Percentiles rank a stretch among this genome's conserved stretches.
Conservation (phyloP, 2,329 filamentous ascomycete species). For the Sarocladium oryzae region DNA sequence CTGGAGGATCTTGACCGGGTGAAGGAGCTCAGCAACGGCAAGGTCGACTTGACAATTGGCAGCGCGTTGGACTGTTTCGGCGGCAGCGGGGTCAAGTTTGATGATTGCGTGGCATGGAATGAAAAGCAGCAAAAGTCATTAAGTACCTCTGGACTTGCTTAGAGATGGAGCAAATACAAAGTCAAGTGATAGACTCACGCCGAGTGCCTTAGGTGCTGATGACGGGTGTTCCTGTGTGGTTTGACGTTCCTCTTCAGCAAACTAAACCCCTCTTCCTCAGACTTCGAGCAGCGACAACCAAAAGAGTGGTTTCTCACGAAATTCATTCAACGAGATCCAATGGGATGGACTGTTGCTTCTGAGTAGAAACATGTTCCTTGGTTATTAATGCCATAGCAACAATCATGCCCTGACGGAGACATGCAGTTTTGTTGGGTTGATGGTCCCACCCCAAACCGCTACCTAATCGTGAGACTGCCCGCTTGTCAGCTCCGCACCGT, state of each 20-base stretch:
- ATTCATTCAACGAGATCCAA: too few species aligned
- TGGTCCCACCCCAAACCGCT: conserved; percentile 7
- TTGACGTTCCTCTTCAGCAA: too few species aligned
- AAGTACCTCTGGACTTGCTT: not conserved
- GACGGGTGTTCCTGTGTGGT: too few species aligned
- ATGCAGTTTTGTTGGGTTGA: conserved; percentile 5
- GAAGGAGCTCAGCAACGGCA: conserved; percentile 68
- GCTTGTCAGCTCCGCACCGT: not conserved
- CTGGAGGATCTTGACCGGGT: conserved; percentile 79
- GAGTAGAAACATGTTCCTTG: too few species aligned
- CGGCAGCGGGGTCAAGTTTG: conserved; percentile 76
- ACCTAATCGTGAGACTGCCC: not conserved
- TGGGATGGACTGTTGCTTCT: too few species aligned
- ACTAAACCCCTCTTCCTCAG: too few species aligned
- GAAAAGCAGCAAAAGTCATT: conserved; percentile 28
- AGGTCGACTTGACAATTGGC: conserved; percentile 89
- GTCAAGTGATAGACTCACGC: too few species aligned
- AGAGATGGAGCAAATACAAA: too few species aligned
- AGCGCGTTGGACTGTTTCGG: conserved; percentile 96
- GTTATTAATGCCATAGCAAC: too few species aligned
- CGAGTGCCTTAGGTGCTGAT: too few species aligned
- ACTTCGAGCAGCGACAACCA: too few species aligned
- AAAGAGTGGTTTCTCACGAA: too few species aligned
- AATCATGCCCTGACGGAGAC: not conserved
- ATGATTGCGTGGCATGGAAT: conserved; percentile 90